Conservation (phyloP, 768 basidiomycete species). For the Agaricus sinodeliciosus region DNA sequence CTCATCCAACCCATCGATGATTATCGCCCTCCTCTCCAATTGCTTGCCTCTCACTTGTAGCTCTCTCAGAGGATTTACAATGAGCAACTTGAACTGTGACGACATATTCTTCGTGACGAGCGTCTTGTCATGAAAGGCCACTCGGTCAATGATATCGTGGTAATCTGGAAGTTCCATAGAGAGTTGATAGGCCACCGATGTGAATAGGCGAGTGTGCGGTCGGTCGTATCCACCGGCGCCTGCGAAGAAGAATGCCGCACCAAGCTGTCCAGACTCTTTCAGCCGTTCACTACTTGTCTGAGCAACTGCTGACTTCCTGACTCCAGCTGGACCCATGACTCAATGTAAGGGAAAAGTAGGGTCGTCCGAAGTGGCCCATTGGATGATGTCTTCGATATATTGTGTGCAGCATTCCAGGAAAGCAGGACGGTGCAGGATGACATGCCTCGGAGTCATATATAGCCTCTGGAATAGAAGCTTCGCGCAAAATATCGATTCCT, state of each 20-base stretch:
- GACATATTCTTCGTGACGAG: neutral
- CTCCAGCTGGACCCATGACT: conserved; percentile 7
- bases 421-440: neutral
- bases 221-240: neutral
- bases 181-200: conserved; percentile 7
- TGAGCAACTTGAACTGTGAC: neutral
- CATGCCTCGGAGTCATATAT: neutral
- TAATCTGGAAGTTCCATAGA: neutral
- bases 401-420: neutral
- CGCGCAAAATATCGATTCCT: conserved; percentile 1
- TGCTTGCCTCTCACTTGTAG: neutral
- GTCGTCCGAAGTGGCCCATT: neutral
- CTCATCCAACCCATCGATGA: conserved; percentile 5
- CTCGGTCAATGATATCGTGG: neutral
- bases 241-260: conserved; percentile 8
- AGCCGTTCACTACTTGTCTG: conserved; percentile 4
- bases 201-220: neutral
- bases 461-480: neutral
- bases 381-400: neutral
- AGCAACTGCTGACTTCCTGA: conserved; percentile 5
- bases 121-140: neutral
- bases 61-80: neutral
- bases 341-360: neutral
- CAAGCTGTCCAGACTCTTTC: neutral
- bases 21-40: neutral